These are phyloP conservation scores for Magnolia changhungtana DNA, from an alignment of 164 flowering plant genomes.

Conservation along the genomic window DNA sequence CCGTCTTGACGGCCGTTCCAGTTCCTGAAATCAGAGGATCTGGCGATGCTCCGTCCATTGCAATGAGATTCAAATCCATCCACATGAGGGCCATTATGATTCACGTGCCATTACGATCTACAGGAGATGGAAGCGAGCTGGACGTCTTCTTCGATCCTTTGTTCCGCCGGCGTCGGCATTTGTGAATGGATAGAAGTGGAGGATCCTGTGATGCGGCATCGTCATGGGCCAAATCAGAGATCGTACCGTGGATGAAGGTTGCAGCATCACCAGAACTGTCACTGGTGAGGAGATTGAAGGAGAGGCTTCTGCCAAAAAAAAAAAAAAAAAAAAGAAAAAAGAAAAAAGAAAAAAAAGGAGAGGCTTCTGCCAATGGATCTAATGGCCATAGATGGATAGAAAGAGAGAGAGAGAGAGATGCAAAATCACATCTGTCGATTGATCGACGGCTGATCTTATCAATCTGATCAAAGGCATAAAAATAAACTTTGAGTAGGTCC, in stretches of 20 bases:
- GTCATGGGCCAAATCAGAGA: not conserved
- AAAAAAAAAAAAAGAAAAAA: too few relatives aligned
- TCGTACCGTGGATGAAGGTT: not conserved
- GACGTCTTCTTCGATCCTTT: slow-evolving; percentile 1
- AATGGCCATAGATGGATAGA: not conserved
- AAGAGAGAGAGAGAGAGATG: not conserved
- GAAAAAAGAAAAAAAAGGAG: too few relatives aligned
- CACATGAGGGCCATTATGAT: not conserved
- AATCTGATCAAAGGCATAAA: too few relatives aligned
- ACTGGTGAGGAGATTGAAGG: slow-evolving; percentile 7
- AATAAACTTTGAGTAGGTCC: too few relatives aligned
- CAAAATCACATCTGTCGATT: not conserved
- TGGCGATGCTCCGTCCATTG: not conserved
- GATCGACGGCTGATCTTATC: too few relatives aligned
- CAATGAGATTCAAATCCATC: not conserved
- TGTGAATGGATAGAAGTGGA: not conserved
- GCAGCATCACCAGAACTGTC: slow-evolving; percentile 2
- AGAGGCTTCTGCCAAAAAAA: too few relatives aligned
- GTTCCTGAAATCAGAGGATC: not conserved
- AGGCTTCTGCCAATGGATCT: not conserved
- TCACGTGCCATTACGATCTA: not conserved
- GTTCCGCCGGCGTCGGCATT: not conserved
- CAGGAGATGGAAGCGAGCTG: not conserved
- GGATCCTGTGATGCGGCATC: not conserved
- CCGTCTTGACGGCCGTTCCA: not conserved